Base-by-base conservation (phyloP, 805 yeast species). In the Pichia californica region DNA sequence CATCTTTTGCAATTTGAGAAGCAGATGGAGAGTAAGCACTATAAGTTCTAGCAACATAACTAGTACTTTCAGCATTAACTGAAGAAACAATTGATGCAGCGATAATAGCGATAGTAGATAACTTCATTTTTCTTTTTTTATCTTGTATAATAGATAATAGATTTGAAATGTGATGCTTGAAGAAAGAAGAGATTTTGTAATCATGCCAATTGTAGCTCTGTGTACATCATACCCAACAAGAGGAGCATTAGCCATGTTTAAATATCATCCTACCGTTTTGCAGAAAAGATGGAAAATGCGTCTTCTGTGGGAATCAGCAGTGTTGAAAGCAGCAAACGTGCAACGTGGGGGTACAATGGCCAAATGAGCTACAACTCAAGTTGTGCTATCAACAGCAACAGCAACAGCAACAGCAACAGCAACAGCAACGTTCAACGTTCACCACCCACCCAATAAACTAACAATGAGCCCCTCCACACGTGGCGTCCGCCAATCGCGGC, bases 21-120 rank as follows among this genome's bases (percentile, higher is more conserved):
- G 62, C 54, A 34, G 54, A 37, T 21, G 73, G 73, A 35, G 46
- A 50, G 45, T 56, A 40, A 16, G 64, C 55, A 16, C 62, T 50
- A 52, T 48, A 67, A 27, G 54, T 51, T 43, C 67, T 61, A 38
- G 14, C 31, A 31, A 35, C 40, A 11, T 16, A 14, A 14, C 18
- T 31, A 2, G 35, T 32, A 26, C 29, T 43, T 20, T 43, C 41
- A 5, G 45, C 38, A 18, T 18, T 32, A 11, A 33, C 45, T n/a
- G 30, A 8, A 20, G 30, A 33, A n/a, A 38, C 19, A 19, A 47
- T n/a, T 2, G 48, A n/a, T 8, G 50, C 20, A 9, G 45, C 45
- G 31, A 36, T 42, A 18, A 41, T 16, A 16, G 42, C 34, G 27
- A 45, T 15, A 15, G 42, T 45, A 2, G 46, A 42, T 13, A 26